These are phyloP conservation scores for Panus rudis DNA, from an alignment of 768 basidiomycete species.

Conservation along the genomic window DNA sequence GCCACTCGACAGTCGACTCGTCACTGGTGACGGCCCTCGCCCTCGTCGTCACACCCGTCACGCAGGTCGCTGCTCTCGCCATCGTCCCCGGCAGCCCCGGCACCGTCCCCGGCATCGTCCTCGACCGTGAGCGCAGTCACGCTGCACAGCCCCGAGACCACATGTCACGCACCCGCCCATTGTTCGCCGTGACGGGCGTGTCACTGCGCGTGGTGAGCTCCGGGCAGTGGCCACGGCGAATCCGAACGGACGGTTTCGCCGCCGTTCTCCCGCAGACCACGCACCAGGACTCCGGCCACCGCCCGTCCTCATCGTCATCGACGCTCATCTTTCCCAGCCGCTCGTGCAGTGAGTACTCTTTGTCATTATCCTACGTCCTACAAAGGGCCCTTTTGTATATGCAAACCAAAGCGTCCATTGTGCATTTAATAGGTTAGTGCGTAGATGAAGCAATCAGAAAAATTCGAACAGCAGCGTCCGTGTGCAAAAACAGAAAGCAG, in stretches of 20 bases:
- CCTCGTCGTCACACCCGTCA: constrained; percentile 2
- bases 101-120: constrained; percentile 2
- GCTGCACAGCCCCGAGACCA: constrained; percentile 10
- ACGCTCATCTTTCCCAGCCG: constrained; percentile 2
- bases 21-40: not conserved
- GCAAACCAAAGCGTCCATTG: too few relatives aligned
- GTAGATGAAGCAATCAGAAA: not conserved
- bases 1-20: not conserved
- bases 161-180: constrained; percentile 12
- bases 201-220: constrained; percentile 2
- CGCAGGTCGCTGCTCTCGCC: constrained; percentile 5
- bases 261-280: not conserved
- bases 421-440: constrained; percentile 1
- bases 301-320: constrained; percentile 1
- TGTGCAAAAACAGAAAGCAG: not conserved
- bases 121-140: constrained; percentile 6
- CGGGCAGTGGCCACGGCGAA: constrained; percentile 6
- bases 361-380: too few relatives aligned
- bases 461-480: constrained; percentile 1
- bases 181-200: constrained; percentile 11
- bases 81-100: constrained; percentile 15
- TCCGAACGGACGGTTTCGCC: not conserved
- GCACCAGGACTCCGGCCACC: constrained; percentile 1
- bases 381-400: not conserved
- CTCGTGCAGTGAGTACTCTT: too few relatives aligned